A percentile compares a stretch with the other conserved stretches of the same genome.
Conservation (phyloP, 202 grass and related monocot genomes). For the Digitaria exilis region DNA sequence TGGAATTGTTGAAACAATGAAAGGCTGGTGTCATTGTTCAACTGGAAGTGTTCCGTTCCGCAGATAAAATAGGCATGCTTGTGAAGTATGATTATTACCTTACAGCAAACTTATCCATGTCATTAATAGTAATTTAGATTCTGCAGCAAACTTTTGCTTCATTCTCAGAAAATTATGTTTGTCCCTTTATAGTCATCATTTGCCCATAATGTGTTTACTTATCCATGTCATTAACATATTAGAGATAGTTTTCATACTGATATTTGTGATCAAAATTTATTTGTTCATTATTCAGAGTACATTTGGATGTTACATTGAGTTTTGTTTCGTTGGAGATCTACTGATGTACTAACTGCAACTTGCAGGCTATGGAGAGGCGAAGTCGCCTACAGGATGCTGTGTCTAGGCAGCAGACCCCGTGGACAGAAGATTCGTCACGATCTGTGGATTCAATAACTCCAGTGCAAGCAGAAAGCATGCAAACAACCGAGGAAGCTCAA, state of each 20-base stretch:
- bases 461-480: conserved; percentile 37
- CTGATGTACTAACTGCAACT: not conserved
- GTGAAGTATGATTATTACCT: not conserved
- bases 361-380: conserved; percentile 64
- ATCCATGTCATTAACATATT: not conserved
- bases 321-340: not conserved
- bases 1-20: not conserved
- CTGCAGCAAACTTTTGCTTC: not conserved
- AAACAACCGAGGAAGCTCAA: conserved; percentile 30
- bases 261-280: not conserved
- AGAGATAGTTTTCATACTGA: not conserved
- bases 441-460: conserved; percentile 25
- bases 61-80: conserved; percentile 18
- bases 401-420: conserved; percentile 43
- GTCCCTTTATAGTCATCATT: not conserved
- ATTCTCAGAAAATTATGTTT: not conserved
- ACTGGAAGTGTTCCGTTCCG: not conserved
- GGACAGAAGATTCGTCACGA: conserved; percentile 32
- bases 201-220: too few species aligned
- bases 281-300: not conserved
- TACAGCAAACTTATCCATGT: not conserved
- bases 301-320: not conserved
- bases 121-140: not conserved
- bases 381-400: conserved; percentile 40
- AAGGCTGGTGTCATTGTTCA: not conserved